Evolutionary conservation across 306 rosid species (phyloP), one percentile per base, ranked within the genome.

Genomic region (Prunus salicina): DNA sequence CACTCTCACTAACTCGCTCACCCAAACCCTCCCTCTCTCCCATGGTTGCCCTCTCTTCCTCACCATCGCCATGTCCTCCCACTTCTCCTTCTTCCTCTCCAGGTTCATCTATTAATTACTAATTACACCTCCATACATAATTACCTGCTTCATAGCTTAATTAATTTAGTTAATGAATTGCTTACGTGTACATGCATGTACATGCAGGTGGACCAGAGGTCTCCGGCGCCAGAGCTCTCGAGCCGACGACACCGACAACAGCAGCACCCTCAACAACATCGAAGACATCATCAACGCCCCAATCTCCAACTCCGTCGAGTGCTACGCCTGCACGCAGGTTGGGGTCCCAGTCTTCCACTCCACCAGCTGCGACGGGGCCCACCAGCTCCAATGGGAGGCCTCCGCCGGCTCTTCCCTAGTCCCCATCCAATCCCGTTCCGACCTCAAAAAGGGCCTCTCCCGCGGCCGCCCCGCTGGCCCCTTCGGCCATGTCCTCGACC

Each of bases 301-400:
- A 1, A 38, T 74, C 5, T 32, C 69, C 10, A 72, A 15, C 55
- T 32, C 82, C 4, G 87, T 84, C 63, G 97, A 95, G 77, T 95
- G 99, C 81, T 95, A 90, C 51, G 99, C 99, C 0, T 95, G 99
- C 83, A 95, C 99, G 2, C 97, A 88, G 30, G 88, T 78, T 1
- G 99, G 99, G 2, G 89, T 88, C 2, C 99, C 99, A 0, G 91
- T 75, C 18, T 95, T 95, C 71, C 99, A 95, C 85, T 95, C 99
- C 64, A 95, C 99, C 45, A 90, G 96, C 82, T 95, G 98, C 51
- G 97, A 91, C 69, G 55, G 82, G 6, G 83, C 78, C 11, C 88
- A 90, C 49, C 97, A 87, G 49, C 97, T 93, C 0, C 87, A 90
- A 62, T 95, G 98, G 98, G 97, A 95, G 84, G 99, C 99, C 22